Conservation (phyloP, 176 grass and related monocot genomes). For the Elymus sibiricus region DNA sequence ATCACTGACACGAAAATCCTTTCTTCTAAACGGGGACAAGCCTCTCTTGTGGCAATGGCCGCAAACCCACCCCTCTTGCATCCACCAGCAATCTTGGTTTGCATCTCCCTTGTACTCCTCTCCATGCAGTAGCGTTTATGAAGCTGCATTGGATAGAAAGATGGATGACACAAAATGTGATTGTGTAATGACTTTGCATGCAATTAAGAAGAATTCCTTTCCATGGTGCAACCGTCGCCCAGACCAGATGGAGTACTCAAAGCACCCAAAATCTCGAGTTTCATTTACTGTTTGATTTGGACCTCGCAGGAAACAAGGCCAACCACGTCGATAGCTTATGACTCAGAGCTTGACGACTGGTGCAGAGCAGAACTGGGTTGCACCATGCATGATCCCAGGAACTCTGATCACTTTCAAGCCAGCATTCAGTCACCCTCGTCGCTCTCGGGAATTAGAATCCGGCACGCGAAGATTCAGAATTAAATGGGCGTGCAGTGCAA, state of each 20-base stretch:
- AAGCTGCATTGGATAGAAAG: not conserved
- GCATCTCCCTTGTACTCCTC: constrained; percentile 3
- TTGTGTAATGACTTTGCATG: not conserved
- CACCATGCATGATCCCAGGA: not conserved
- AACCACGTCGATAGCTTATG: not conserved
- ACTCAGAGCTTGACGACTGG: not conserved
- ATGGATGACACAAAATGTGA: not conserved
- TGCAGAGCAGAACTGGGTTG: not conserved
- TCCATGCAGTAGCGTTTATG: not conserved
- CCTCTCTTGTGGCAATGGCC: too few species aligned
- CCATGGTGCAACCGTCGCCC: not conserved
- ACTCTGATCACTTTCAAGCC: not conserved
- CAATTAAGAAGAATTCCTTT: constrained; percentile 6
- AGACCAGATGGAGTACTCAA: constrained; percentile 16
- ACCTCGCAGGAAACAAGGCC: constrained; percentile 5
- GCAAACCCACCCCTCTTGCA: not conserved
- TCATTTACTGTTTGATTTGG: not conserved
- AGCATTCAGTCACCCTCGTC: not conserved
- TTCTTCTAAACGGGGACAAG: too few species aligned
- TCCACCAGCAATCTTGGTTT: not conserved
- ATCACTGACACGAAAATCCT: too few species aligned
- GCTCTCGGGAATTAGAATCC: not conserved
- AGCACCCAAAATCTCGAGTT: not conserved
- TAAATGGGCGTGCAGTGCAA: not conserved
- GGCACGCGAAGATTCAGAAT: constrained; percentile 16